These are phyloP conservation scores for Cryptococcus sp. DNA, from an alignment of 1,284 basidiomycete species.

Conservation along the genomic window DNA sequence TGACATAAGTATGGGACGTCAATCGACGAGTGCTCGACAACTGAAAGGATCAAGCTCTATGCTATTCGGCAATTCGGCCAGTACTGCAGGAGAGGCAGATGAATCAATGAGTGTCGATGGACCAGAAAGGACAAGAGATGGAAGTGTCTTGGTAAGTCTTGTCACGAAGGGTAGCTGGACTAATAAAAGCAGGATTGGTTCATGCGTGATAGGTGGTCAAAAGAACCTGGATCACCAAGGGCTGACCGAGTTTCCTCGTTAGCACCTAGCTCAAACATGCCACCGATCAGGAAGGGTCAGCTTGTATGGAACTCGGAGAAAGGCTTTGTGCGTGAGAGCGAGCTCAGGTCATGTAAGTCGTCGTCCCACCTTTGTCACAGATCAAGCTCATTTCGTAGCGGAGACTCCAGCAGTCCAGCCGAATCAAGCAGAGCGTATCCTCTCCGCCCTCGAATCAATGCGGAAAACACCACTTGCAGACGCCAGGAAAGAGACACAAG, in stretches of 20 bases:
- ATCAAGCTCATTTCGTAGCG: constrained; percentile 3
- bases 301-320: constrained; percentile 42
- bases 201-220: constrained; percentile 26
- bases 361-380: too few species aligned
- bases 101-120: constrained; percentile 30
- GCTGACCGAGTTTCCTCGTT: constrained; percentile 17
- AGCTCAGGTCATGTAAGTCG: constrained; percentile 26
- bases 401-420: constrained; percentile 25
- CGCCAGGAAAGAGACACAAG: constrained; percentile 16
- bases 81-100: constrained; percentile 16
- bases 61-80: constrained; percentile 14
- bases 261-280: constrained; percentile 11
- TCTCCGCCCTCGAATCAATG: constrained; percentile 42
- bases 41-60: constrained; percentile 11
- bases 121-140: constrained; percentile 17
- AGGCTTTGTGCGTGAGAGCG: constrained; percentile 40
- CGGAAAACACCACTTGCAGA: constrained; percentile 35
- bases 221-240: constrained; percentile 19
- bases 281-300: constrained; percentile 38
- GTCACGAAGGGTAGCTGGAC: not conserved
- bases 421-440: constrained; percentile 46
- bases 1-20: constrained; percentile 27
- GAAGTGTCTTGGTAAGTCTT: constrained; percentile 25
- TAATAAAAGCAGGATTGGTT: constrained; percentile 27
- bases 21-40: constrained; percentile 3